phyloP scores from a whole-genome alignment of 2,329 filamentous ascomycete species.

The Calonectria fujianensis region DNA sequence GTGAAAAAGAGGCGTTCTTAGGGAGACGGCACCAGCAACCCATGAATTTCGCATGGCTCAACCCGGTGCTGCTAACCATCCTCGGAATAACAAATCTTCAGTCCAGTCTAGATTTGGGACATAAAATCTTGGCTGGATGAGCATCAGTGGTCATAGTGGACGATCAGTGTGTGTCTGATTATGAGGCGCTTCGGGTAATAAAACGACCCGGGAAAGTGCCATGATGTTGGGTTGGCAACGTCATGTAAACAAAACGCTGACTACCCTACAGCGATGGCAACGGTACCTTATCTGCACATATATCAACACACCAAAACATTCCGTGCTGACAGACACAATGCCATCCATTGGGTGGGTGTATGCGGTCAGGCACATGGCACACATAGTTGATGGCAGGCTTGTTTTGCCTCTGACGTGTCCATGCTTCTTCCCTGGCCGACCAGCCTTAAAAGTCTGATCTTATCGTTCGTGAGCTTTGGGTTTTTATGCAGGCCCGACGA shows the following conservation, averaged over 20 bases:
- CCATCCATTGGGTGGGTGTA: not conserved
- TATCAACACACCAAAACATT: conserved; percentile 18
- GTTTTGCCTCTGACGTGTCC: conserved; percentile 37
- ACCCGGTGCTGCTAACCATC: conserved; percentile 27
- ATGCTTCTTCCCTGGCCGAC: conserved; percentile 27
- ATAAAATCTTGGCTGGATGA: conserved; percentile 1
- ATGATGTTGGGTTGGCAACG: conserved; percentile 22
- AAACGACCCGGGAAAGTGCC: not conserved
- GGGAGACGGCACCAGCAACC: conserved; percentile 16
- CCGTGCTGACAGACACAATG: not conserved
- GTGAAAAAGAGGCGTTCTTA: conserved; percentile 30
- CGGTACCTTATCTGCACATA: not conserved
- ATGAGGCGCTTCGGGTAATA: not conserved
- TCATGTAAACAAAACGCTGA: conserved; percentile 32
- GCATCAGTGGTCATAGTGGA: not conserved
- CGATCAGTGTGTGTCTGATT: conserved; percentile 22
- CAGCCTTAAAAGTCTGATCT: conserved; percentile 32
- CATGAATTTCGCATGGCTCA: conserved; percentile 17
- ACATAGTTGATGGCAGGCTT: not conserved
- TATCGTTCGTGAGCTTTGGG: conserved; percentile 38
- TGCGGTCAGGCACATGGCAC: conserved; percentile 1
- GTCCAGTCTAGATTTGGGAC: conserved; percentile 12
- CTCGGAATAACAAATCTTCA: conserved; percentile 32
- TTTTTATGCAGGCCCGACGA: conserved; percentile 36
- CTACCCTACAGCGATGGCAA: conserved; percentile 21